Evolutionary conservation across 768 basidiomycete species (phyloP).

Genomic region (Suillus lakei): DNA sequence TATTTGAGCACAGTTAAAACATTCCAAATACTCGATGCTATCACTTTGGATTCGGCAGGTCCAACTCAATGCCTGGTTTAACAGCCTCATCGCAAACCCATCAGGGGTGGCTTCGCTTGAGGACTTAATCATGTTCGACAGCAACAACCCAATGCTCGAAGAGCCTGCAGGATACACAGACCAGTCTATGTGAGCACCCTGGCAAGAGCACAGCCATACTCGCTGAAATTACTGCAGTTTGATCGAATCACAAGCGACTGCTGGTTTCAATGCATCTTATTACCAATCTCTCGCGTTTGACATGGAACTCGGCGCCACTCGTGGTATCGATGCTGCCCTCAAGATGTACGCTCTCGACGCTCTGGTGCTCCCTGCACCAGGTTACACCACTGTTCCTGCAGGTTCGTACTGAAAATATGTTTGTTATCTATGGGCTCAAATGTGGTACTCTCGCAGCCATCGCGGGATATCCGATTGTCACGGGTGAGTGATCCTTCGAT

Average conservation of each 20-base stretch:
- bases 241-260: conserved; percentile 30
- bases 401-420: conserved; percentile 16
- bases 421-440: background rate
- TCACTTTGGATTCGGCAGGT: conserved; percentile 39
- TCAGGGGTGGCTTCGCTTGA: conserved; percentile 63
- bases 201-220: conserved; percentile 13
- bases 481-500: conserved; percentile 23
- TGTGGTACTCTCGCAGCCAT: conserved; percentile 25
- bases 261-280: conserved; percentile 38
- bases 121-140: conserved; percentile 61
- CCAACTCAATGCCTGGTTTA: conserved; percentile 55
- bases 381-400: conserved; percentile 23
- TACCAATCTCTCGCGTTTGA: conserved; percentile 51
- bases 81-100: conserved; percentile 52
- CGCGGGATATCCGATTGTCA: conserved; percentile 40
- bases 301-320: conserved; percentile 50
- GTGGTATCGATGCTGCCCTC: conserved; percentile 60
- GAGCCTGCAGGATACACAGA: conserved; percentile 37
- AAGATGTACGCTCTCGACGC: conserved; percentile 51
- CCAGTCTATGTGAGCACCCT: conserved; percentile 36
- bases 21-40: too few relatives aligned
- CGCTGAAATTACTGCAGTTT: conserved; percentile 16
- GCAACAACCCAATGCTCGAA: conserved; percentile 54
- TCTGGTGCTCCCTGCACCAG: conserved; percentile 48
- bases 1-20: conserved; percentile 17